Conservation (phyloP, 208 protist species). For the Trichomonas tenax region DNA sequence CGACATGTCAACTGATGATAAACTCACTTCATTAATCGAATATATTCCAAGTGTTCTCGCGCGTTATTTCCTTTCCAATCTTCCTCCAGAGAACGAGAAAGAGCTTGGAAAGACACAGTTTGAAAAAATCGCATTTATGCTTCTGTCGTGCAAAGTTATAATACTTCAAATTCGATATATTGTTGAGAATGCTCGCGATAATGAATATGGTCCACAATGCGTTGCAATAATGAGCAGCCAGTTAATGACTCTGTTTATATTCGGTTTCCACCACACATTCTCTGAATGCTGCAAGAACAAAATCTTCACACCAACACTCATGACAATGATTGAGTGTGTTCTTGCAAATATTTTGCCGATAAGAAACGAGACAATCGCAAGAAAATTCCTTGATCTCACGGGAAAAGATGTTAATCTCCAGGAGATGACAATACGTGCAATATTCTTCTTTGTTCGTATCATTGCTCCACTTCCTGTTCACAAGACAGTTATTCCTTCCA, state of each 20-base stretch:
- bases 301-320: neutral
- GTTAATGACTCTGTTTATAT: neutral
- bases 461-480: neutral
- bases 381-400: neutral
- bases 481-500: neutral
- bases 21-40: neutral
- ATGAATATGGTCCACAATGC: neutral
- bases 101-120: neutral
- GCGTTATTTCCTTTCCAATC: neutral
- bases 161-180: neutral
- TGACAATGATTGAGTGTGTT: neutral
- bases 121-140: neutral
- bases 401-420: neutral
- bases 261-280: neutral
- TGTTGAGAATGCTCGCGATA: neutral
- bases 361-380: neutral
- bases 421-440: neutral
- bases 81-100: neutral
- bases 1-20: neutral
- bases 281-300: neutral
- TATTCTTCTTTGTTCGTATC: neutral
- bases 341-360: neutral
- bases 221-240: neutral
- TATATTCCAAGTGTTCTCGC: neutral
- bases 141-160: neutral